Conservation (phyloP, 2,329 filamentous ascomycete species). For the Pseudogymnoascus sp. region DNA sequence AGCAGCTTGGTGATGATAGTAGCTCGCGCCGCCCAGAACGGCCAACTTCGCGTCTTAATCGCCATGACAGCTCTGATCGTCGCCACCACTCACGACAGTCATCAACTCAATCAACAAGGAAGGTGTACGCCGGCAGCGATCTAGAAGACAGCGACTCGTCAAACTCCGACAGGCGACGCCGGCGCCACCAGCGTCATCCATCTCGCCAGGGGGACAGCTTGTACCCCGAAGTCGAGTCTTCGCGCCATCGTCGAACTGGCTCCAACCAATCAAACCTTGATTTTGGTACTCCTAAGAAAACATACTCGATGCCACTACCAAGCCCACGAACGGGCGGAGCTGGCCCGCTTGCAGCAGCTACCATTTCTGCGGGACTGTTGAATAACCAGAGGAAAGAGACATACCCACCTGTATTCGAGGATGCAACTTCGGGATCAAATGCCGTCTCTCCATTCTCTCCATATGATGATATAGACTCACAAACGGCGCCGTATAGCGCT, state of each 20-base stretch:
- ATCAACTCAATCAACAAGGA: slow-evolving; percentile 15
- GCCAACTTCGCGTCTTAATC: slow-evolving; percentile 15
- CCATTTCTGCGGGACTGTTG: not conserved
- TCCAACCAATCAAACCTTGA: not conserved
- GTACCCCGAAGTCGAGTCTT: slow-evolving; percentile 15
- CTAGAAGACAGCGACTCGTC: slow-evolving; percentile 24
- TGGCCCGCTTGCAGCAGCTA: not conserved
- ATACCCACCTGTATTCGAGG: slow-evolving; percentile 17
- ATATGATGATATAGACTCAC: slow-evolving; percentile 13
- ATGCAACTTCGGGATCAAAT: slow-evolving; percentile 16
- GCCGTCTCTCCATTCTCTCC: slow-evolving; percentile 23
- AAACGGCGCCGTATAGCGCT: not conserved
- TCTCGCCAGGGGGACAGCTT: slow-evolving; percentile 11
- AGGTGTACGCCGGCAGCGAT: slow-evolving; percentile 14
- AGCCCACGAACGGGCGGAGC: not conserved
- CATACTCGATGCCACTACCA: not conserved
- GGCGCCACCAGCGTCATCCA: slow-evolving; percentile 11
- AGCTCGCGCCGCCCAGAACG: slow-evolving; percentile 17
- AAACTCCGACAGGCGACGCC: slow-evolving; percentile 21
- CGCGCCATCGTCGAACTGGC: slow-evolving; percentile 15
- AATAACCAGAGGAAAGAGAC: slow-evolving; percentile 19
- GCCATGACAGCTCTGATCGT: slow-evolving; percentile 12
- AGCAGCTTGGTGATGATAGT: slow-evolving; percentile 21
- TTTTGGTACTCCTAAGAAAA: slow-evolving; percentile 1
- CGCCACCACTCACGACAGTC: slow-evolving; percentile 19